Evolutionary conservation across 2,329 filamentous ascomycete genomes (phyloP), one percentile per base, ranked within the genome.

Genomic region (Periconia macrospinosa): DNA sequence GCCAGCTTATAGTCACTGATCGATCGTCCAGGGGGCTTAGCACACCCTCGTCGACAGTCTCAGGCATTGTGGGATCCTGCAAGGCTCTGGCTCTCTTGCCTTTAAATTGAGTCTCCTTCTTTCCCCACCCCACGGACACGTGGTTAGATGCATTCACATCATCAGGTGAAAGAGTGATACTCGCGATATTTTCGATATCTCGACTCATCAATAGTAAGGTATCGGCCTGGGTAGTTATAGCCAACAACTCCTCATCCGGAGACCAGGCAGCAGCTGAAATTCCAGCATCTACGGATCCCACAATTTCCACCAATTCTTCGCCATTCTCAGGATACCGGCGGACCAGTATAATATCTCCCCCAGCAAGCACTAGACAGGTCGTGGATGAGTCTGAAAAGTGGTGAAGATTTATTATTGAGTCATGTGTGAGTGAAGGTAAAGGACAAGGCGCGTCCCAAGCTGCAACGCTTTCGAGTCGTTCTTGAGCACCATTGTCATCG

Each of bases 111-210:
- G 94, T 99, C 76, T 99, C 94, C 70, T 90, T 91, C 79, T 97
- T 97, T 55, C 94, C 94, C 94, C 94, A 99, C 47, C 94, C 94
- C 19, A 99, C 93, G 18, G 92, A 95, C 53, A 97, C 94, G 78
- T 97, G 92, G 72, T 88, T 94, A 23, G 89, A 97, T n/a, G 86
- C 85, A 63, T 89, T 89, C 58, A 96, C 83, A 74, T 96, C 93
- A 43, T 92, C 90, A 0, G 79, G 71, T 0, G 83, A 85, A 72
- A 97, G 86, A 33, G 81, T 78, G 49, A 90, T 82, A 73, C 92
- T 89, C 33, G 89, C 85, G 41, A 96, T 86, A 53, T 87, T 88
- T 63, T 97, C 93, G 61, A 97, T 96, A 23, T 87, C 86, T 58
- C 92, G 84, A 52, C 92, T 96, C 93, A 99, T 97, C 69, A 96